A percentile compares a stretch with the other conserved stretches of the same genome.
Evolutionary conservation across 139 green algal genomes (phyloP).

Genomic region (Bryopsis sp.): DNA sequence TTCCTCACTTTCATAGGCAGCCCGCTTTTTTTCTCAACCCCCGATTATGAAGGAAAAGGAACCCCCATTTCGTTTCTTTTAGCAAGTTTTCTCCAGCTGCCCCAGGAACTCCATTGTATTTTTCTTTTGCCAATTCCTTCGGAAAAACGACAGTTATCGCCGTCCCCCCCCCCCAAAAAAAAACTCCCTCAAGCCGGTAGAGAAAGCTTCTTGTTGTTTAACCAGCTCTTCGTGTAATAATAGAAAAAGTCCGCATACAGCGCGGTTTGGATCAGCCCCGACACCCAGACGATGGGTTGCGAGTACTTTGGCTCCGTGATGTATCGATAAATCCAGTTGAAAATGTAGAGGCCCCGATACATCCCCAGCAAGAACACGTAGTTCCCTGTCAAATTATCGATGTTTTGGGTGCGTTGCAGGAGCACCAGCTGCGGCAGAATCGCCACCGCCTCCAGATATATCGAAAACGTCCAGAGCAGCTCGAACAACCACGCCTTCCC

Average conservation of each 20-base stretch:
- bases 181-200: slow-evolving; percentile 64
- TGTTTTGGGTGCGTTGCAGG: slow-evolving; percentile 96
- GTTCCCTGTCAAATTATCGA: slow-evolving; percentile 98
- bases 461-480: slow-evolving; percentile 97
- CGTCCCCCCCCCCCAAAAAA: too few species aligned
- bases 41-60: too few species aligned
- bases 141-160: too few species aligned
- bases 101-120: too few species aligned
- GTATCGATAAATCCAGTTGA: slow-evolving; percentile 99
- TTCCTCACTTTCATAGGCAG: too few species aligned
- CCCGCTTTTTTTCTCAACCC: too few species aligned
- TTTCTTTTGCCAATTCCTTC: too few species aligned
- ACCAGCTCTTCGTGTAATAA: slow-evolving; percentile 80
- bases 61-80: too few species aligned
- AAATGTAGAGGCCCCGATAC: slow-evolving; percentile 92
- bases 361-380: slow-evolving; percentile 94
- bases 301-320: slow-evolving; percentile 82
- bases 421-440: slow-evolving; percentile 98
- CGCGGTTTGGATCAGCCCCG: slow-evolving; percentile 81
- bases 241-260: slow-evolving; percentile 99
- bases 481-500: slow-evolving; percentile 33
- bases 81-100: too few species aligned
- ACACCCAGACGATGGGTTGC: slow-evolving; percentile 78
- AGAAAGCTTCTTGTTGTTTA: slow-evolving; percentile 76
- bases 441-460: slow-evolving; percentile 96